A percentile compares a stretch with the other conserved stretches of the same genome.
phyloP scores from a whole-genome alignment of 1,139 yeast species.

The Candida anutae region DNA sequence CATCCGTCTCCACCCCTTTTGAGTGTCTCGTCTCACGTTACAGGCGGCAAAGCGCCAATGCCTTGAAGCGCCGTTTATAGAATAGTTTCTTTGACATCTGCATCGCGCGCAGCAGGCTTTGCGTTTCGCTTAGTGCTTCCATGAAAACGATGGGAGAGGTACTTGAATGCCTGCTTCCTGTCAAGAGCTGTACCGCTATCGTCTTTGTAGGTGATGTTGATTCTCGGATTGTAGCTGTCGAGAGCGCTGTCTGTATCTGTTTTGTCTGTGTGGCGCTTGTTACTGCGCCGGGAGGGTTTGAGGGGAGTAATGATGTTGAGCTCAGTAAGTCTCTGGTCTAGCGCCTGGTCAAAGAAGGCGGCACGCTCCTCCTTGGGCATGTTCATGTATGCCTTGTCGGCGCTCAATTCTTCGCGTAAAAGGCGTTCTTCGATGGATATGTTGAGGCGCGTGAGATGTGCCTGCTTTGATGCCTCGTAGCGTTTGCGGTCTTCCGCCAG shows the following conservation, averaged over 20 bases:
- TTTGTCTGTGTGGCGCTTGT: too few species aligned
- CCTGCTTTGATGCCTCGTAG: constrained; percentile 21
- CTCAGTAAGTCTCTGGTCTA: constrained; percentile 22
- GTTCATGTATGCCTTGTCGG: constrained; percentile 22
- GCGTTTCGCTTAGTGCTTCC: constrained; percentile 28
- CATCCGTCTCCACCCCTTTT: too few species aligned
- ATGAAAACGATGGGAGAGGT: constrained; percentile 80
- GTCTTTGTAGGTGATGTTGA: constrained; percentile 61
- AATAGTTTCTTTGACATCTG: neutral
- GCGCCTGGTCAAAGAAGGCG: constrained; percentile 16
- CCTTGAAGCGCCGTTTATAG: too few species aligned
- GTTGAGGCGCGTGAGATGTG: constrained; percentile 26
- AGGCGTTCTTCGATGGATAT: constrained; percentile 32
- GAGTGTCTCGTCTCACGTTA: too few species aligned
- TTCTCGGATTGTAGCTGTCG: constrained; percentile 53
- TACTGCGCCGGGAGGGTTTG: constrained; percentile 15
- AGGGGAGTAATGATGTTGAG: constrained; percentile 11
- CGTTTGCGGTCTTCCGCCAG: constrained; percentile 13
- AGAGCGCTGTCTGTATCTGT: constrained; percentile 12
- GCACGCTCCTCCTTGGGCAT: constrained; percentile 24
- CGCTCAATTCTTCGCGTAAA: constrained; percentile 32
- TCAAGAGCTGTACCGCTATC: constrained; percentile 58
- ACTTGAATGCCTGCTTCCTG: constrained; percentile 78
- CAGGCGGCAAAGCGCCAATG: too few species aligned
- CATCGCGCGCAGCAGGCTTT: neutral